These are phyloP conservation scores for Pseudonitzschia multiseries DNA, from an alignment of 108 stramenopile species.

Conservation along the genomic window DNA sequence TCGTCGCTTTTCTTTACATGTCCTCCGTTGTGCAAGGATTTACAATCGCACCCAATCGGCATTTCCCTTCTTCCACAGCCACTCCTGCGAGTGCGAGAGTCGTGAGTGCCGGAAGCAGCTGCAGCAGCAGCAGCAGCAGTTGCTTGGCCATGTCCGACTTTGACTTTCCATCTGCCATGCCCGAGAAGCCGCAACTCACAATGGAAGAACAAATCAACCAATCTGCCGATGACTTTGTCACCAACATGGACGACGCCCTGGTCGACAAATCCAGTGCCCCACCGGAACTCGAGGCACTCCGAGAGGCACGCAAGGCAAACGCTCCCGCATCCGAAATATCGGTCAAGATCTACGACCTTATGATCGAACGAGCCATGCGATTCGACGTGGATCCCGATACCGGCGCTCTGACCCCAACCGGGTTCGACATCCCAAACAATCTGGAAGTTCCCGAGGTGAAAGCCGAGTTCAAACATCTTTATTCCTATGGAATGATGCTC, in stretches of 20 bases:
- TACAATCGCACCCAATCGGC: background rate
- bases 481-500: slow-evolving; percentile 67
- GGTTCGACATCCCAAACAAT: slow-evolving; percentile 69
- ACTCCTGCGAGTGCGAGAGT: background rate
- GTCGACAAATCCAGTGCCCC: slow-evolving; percentile 57
- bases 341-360: slow-evolving; percentile 56
- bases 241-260: slow-evolving; percentile 41
- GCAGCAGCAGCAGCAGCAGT: too few species aligned
- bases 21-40: background rate
- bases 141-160: slow-evolving; percentile 13
- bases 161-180: slow-evolving; percentile 81
- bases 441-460: slow-evolving; percentile 71
- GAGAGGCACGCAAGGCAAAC: slow-evolving; percentile 40
- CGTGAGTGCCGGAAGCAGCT: slow-evolving; percentile 1
- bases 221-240: slow-evolving; percentile 61
- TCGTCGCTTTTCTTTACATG: background rate
- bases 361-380: slow-evolving; percentile 77
- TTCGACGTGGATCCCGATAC: slow-evolving; percentile 72
- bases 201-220: slow-evolving; percentile 56
- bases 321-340: slow-evolving; percentile 37
- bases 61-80: background rate
- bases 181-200: slow-evolving; percentile 54
- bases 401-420: slow-evolving; percentile 58
- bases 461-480: slow-evolving; percentile 63
- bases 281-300: slow-evolving; percentile 53